Percentiles rank a stretch among this genome's conserved stretches.
These are phyloP conservation scores for Ricinus communis DNA, from an alignment of 345 rosid genomes.

Conservation along the genomic window DNA sequence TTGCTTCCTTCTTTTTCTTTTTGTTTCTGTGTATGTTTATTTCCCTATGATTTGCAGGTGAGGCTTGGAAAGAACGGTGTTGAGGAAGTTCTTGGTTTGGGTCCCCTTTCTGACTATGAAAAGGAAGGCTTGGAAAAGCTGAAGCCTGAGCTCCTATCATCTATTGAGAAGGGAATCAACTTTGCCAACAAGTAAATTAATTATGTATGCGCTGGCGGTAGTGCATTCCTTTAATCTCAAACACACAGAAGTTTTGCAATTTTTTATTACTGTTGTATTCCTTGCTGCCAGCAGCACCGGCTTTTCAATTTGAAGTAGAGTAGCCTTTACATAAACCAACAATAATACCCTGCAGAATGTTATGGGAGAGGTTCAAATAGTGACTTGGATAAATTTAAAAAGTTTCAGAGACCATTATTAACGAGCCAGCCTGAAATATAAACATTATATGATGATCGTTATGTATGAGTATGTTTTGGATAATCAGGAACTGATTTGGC, in stretches of 20 bases:
- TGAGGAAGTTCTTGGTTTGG: constrained; percentile 71
- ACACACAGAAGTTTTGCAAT: constrained; percentile 16
- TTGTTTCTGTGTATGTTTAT: too few species aligned
- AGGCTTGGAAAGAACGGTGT: constrained; percentile 79
- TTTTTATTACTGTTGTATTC: constrained; percentile 23
- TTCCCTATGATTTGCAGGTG: constrained; percentile 47
- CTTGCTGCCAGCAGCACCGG: constrained; percentile 28
- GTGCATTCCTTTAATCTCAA: neutral
- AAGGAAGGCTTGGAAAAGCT: constrained; percentile 65
- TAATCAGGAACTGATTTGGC: too few species aligned
- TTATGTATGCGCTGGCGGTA: neutral
- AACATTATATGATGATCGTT: too few species aligned
- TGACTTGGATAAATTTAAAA: neutral
- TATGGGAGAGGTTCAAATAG: neutral
- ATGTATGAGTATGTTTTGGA: too few species aligned
- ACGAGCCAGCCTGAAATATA: too few species aligned
- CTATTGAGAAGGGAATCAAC: constrained; percentile 77
- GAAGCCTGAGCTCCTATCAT: constrained; percentile 65
- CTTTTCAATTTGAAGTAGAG: constrained; percentile 22
- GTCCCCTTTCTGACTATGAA: constrained; percentile 72
- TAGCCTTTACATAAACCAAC: constrained; percentile 16
- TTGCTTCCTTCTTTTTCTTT: too few species aligned
- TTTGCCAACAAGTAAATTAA: constrained; percentile 44
- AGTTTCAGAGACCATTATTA: too few species aligned
- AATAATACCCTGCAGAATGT: constrained; percentile 21